These are phyloP conservation scores for Paxillus ammoniavirescens DNA, from an alignment of 768 basidiomycete genomes.

Conservation along the genomic window DNA sequence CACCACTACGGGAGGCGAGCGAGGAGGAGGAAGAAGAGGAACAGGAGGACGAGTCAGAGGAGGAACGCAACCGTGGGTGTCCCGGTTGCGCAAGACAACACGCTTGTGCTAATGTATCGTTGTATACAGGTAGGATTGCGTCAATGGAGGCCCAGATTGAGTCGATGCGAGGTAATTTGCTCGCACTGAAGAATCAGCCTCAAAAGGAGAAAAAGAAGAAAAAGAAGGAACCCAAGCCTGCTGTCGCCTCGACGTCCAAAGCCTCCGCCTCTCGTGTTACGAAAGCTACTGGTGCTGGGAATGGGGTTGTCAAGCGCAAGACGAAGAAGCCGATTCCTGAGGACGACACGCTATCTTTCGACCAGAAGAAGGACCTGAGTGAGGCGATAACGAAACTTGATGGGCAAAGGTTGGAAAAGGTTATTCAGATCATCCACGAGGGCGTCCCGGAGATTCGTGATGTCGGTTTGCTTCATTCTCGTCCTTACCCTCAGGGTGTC, in stretches of 20 bases:
- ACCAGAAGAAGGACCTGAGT: constrained; percentile 98
- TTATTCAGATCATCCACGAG: constrained; percentile 93
- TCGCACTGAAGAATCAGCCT: constrained; percentile 55
- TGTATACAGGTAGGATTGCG: constrained; percentile 62
- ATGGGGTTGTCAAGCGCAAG: constrained; percentile 52
- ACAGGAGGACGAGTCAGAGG: constrained; percentile 62
- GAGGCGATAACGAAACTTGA: constrained; percentile 90
- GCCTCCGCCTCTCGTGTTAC: constrained; percentile 44
- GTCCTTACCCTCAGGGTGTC: background rate
- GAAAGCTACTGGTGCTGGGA: constrained; percentile 39
- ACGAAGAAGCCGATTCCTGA: constrained; percentile 67
- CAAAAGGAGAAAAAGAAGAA: constrained; percentile 70
- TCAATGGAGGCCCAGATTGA: constrained; percentile 82
- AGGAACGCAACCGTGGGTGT: constrained; percentile 63
- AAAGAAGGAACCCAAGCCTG: constrained; percentile 57
- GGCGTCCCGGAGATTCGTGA: constrained; percentile 92
- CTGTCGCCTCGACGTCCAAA: constrained; percentile 67
- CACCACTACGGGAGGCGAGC: constrained; percentile 51
- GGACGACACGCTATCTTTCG: constrained; percentile 85
- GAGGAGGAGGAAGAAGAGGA: constrained; percentile 68
- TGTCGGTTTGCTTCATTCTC: constrained; percentile 50
- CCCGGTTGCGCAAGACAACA: background rate
- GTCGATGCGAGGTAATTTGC: constrained; percentile 68
- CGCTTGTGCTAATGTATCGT: constrained; percentile 9
- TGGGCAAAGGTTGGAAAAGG: constrained; percentile 78